Evolutionary conservation across 208 protist genomes (phyloP).

Genomic region (Leishmania gerbilli): DNA sequence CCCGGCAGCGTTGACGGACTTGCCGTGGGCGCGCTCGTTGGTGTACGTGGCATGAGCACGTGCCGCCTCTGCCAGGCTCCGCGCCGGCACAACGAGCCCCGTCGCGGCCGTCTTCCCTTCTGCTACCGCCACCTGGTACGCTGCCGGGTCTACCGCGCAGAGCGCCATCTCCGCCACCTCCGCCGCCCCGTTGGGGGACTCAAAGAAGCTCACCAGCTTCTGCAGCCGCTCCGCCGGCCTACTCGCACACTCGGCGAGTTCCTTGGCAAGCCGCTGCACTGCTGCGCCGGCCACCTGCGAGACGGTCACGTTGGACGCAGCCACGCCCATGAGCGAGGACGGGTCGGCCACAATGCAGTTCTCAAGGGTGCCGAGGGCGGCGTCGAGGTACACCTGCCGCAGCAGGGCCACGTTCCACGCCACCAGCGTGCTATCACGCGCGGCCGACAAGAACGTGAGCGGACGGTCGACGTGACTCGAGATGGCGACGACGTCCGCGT

Average conservation of each 20-base stretch:
- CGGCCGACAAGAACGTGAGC: conserved; percentile 86
- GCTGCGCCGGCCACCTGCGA: conserved; percentile 46
- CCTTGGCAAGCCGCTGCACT: conserved; percentile 58
- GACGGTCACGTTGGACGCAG: conserved; percentile 40
- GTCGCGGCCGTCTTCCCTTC: conserved; percentile 36
- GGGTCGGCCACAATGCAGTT: conserved; percentile 55
- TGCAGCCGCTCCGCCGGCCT: conserved; percentile 63
- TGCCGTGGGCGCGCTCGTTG: conserved; percentile 70
- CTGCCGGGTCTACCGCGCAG: conserved; percentile 44
- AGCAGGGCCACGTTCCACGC: conserved; percentile 85
- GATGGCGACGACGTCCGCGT: conserved; percentile 84
- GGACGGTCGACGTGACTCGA: conserved; percentile 84
- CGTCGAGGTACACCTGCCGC: conserved; percentile 69
- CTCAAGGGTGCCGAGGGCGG: conserved; percentile 68
- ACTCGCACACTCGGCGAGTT: conserved; percentile 49
- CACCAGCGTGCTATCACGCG: conserved; percentile 87
- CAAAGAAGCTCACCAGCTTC: conserved; percentile 72
- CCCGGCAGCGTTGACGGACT: conserved; percentile 57
- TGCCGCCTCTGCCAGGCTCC: conserved; percentile 50
- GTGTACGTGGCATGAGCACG: conserved; percentile 48
- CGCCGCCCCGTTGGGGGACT: conserved; percentile 67
- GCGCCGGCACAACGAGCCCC: conserved; percentile 48
- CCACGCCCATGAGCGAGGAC: conserved; percentile 46
- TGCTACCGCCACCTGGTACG: conserved; percentile 31
- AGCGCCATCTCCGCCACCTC: conserved; percentile 62